Evolutionary conservation across 78 protist genomes (phyloP).

Genomic region (Guillardia theta): DNA sequence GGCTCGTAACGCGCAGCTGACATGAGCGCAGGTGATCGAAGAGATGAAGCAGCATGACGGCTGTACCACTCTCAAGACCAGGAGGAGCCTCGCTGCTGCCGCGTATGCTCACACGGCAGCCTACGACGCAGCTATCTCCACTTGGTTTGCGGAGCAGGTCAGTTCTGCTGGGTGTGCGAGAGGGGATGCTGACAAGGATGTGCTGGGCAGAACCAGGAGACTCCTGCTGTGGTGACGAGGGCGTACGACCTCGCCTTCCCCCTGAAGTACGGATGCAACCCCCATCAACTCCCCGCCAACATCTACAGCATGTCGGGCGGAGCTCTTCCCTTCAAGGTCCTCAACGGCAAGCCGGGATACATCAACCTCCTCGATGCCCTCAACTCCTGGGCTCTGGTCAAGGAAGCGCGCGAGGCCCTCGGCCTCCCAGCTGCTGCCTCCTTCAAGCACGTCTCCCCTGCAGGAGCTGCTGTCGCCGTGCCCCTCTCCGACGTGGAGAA

Average conservation of each 20-base stretch:
- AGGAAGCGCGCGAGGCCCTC: constrained; percentile 55
- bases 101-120: constrained; percentile 56
- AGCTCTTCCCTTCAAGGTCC: constrained; percentile 28
- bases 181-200: no score
- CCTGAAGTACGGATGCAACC: constrained; percentile 82
- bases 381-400: constrained; percentile 72
- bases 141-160: constrained; percentile 11
- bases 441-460: constrained; percentile 86
- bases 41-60: not conserved
- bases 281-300: constrained; percentile 71
- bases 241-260: constrained; percentile 39
- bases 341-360: constrained; percentile 66
- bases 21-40: no score
- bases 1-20: not conserved
- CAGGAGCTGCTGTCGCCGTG: constrained; percentile 54
- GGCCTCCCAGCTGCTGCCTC: constrained; percentile 83
- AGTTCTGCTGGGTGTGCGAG: no score
- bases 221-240: not conserved
- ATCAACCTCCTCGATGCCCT: constrained; percentile 83
- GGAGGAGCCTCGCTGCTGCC: constrained; percentile 26
- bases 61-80: not conserved
- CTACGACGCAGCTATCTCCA: constrained; percentile 47
- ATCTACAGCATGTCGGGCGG: constrained; percentile 14
- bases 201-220: not conserved
- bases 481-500: constrained; percentile 51